Evolutionary conservation across 495 filamentous ascomycete genomes (phyloP).

Genomic region (Lentithecium fluviatile): DNA sequence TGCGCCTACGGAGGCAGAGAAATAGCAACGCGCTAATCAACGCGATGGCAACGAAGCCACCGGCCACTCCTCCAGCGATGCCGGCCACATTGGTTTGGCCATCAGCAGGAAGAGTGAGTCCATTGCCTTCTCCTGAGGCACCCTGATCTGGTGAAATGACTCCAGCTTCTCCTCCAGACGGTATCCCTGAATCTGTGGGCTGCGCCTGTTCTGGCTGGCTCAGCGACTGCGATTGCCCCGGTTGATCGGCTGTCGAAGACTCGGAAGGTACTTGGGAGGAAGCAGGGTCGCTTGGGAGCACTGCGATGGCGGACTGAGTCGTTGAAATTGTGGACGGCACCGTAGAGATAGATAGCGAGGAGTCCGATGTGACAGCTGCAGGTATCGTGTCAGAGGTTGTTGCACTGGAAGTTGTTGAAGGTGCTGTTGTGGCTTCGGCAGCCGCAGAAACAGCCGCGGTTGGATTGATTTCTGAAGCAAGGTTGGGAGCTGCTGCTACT

Average conservation of each 20-base stretch:
- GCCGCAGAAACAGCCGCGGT: conserved; percentile 7
- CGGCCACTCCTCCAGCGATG: conserved; percentile 32
- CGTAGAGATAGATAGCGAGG: not conserved
- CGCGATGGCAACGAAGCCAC: conserved; percentile 26
- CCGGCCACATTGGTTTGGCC: conserved; percentile 19
- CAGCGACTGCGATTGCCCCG: conserved; percentile 12
- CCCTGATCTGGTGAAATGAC: conserved; percentile 26
- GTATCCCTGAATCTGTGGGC: conserved; percentile 14
- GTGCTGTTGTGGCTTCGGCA: not conserved
- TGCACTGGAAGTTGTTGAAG: conserved; percentile 6
- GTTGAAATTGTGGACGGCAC: not conserved
- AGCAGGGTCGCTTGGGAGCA: conserved; percentile 1
- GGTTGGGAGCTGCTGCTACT: conserved; percentile 10
- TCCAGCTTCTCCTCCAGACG: conserved; percentile 25
- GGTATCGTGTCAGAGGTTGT: conserved; percentile 28
- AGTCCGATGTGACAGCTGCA: conserved; percentile 17
- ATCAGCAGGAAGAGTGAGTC: conserved; percentile 7
- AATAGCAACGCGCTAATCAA: conserved; percentile 30
- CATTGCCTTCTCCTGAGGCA: not conserved
- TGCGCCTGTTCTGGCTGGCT: conserved; percentile 6
- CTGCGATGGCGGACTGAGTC: conserved; percentile 4
- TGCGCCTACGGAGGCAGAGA: conserved; percentile 28
- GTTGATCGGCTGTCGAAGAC: conserved; percentile 4
- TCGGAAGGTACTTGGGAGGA: not conserved
- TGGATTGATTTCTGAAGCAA: not conserved